Evolutionary conservation across 257 asterid genomes (phyloP).

Genomic region (Nyctanthes arbortristis): DNA sequence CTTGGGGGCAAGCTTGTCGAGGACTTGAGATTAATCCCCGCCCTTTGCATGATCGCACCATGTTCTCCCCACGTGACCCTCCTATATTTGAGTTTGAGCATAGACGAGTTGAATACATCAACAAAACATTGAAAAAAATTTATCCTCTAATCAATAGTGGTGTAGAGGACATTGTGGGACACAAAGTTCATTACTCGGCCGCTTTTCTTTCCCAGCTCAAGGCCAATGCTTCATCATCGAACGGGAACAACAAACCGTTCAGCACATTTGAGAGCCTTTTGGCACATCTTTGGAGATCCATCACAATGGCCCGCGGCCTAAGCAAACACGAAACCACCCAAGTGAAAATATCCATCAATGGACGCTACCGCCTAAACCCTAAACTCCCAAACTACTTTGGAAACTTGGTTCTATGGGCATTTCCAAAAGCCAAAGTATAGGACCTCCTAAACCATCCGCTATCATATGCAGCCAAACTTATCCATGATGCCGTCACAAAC

Average conservation of each 20-base stretch:
- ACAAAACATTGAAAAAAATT: slow-evolving; percentile 30
- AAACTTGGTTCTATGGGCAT: slow-evolving; percentile 82
- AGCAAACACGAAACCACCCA: too few relatives aligned
- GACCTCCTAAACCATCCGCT: slow-evolving; percentile 48
- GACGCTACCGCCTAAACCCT: slow-evolving; percentile 63
- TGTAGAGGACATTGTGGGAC: slow-evolving; percentile 50
- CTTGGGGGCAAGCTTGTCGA: slow-evolving; percentile 82
- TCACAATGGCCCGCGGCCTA: slow-evolving; percentile 72
- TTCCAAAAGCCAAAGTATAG: slow-evolving; percentile 45
- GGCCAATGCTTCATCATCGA: slow-evolving; percentile 50
- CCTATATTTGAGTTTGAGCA: slow-evolving; percentile 58
- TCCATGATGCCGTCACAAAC: slow-evolving; percentile 57
- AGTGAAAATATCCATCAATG: slow-evolving; percentile 65
- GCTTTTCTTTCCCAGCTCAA: slow-evolving; percentile 64
- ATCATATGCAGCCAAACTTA: slow-evolving; percentile 49
- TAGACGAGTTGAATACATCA: slow-evolving; percentile 55
- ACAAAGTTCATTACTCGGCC: slow-evolving; percentile 53
- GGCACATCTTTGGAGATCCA: slow-evolving; percentile 78
- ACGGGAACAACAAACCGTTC: slow-evolving; percentile 40
- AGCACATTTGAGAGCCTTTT: slow-evolving; percentile 79
- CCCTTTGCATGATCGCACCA: slow-evolving; percentile 60
- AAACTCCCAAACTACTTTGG: slow-evolving; percentile 68
- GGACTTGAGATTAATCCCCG: slow-evolving; percentile 41
- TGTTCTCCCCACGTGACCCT: slow-evolving; percentile 60
- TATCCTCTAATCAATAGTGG: slow-evolving; percentile 35